Evolutionary conservation across 2,329 filamentous ascomycete genomes (phyloP).

Genomic region (Beauveria varroae): DNA sequence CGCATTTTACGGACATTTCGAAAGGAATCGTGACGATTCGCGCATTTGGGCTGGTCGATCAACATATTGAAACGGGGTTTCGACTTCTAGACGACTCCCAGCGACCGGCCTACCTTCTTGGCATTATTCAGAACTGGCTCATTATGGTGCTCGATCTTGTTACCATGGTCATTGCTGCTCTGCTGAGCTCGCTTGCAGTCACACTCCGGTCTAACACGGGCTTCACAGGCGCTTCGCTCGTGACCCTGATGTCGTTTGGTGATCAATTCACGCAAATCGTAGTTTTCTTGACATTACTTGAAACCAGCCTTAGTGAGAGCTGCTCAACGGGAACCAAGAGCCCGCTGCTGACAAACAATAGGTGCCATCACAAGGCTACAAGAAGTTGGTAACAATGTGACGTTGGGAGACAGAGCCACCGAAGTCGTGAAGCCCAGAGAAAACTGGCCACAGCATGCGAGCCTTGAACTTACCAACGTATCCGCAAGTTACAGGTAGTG

Average conservation of each 20-base stretch:
- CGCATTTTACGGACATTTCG: conserved; percentile 46
- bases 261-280: conserved; percentile 16
- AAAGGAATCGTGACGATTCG: conserved; percentile 46
- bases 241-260: conserved; percentile 30
- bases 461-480: conserved; percentile 14
- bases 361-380: conserved; percentile 12
- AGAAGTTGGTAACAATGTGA: conserved; percentile 13
- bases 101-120: conserved; percentile 47
- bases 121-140: conserved; percentile 51
- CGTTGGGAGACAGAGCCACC: conserved; percentile 9
- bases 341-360: too few relatives aligned
- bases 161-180: conserved; percentile 37
- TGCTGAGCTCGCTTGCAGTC: conserved; percentile 39
- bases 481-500: conserved; percentile 13
- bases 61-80: conserved; percentile 35
- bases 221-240: conserved; percentile 28
- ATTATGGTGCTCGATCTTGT: conserved; percentile 40
- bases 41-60: conserved; percentile 45
- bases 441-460: conserved; percentile 16
- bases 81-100: conserved; percentile 45
- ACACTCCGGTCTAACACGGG: conserved; percentile 25
- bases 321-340: too few relatives aligned
- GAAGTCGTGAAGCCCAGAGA: conserved; percentile 11
- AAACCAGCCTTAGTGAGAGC: too few relatives aligned
- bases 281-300: conserved; percentile 14